Conservation (phyloP, 1,284 basidiomycete species). For the Trametes polyzona region DNA sequence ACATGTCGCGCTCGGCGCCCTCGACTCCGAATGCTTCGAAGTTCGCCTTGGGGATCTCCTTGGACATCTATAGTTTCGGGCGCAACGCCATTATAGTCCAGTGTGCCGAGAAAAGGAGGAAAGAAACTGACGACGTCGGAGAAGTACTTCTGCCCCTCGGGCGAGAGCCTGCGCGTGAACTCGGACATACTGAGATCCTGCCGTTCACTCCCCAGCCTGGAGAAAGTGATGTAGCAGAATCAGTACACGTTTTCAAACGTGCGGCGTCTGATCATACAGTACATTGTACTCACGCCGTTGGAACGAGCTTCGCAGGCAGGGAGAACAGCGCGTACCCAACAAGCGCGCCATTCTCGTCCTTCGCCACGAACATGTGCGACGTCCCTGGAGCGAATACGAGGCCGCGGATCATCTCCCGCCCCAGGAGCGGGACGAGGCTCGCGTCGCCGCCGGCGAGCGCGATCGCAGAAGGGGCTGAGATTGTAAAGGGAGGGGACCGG, state of each 20-base stretch:
- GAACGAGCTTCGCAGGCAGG: constrained; percentile 15
- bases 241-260: neutral
- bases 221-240: neutral
- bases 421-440: constrained; percentile 9
- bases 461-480: constrained; percentile 20
- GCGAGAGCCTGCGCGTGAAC: constrained; percentile 16
- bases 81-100: neutral
- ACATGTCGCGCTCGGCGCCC: constrained; percentile 14
- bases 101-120: neutral
- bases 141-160: constrained; percentile 19
- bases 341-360: constrained; percentile 16
- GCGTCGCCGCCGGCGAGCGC: constrained; percentile 20
- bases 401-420: constrained; percentile 18
- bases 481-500: neutral
- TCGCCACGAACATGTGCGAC: constrained; percentile 18
- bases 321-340: constrained; percentile 21
- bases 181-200: constrained; percentile 15
- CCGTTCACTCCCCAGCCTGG: too few species aligned
- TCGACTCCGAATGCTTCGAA: constrained; percentile 13
- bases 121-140: constrained; percentile 1
- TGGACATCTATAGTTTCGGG: constrained; percentile 15
- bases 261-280: too few species aligned
- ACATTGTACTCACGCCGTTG: constrained; percentile 17
- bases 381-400: constrained; percentile 14
- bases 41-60: constrained; percentile 11